phyloP scores from a whole-genome alignment of 305 asterid genomes.

The Fraxinus xanthoxyloides region DNA sequence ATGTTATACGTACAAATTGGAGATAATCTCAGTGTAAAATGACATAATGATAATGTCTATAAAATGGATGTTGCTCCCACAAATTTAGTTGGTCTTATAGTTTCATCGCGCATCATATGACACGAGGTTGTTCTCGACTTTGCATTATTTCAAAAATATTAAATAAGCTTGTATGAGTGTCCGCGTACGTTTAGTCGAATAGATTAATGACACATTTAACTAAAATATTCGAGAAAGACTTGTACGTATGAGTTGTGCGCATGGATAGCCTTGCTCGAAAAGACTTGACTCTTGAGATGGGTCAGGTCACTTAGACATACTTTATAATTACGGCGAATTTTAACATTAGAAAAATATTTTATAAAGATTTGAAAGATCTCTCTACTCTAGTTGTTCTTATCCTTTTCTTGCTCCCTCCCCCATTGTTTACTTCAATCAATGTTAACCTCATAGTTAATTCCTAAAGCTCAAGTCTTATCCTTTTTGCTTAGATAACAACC shows the following conservation, averaged over 20 bases:
- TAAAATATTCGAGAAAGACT: not conserved
- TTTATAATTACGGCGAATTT: not conserved
- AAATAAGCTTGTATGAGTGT: not conserved
- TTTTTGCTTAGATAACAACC: conserved; percentile 8
- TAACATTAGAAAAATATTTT: no score
- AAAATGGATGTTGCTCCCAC: no score
- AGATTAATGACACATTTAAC: not conserved
- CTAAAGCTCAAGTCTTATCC: conserved; percentile 23
- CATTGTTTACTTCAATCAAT: conserved; percentile 4
- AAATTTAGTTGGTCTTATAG: not conserved
- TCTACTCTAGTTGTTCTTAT: conserved; percentile 13
- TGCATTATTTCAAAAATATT: not conserved
- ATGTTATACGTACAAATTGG: no score
- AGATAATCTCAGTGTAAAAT: not conserved
- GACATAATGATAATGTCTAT: no score
- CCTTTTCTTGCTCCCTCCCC: conserved; percentile 16
- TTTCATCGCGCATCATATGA: not conserved
- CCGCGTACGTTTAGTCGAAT: not conserved
- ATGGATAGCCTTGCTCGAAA: not conserved
- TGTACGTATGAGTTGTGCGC: not conserved
- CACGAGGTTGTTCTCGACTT: not conserved
- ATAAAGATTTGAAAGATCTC: no score
- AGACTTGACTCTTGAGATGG: not conserved
- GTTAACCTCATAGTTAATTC: conserved; percentile 14
- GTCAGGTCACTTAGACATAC: not conserved